Base-by-base conservation (phyloP, 345 rosid species). In the Chamaenerion angustifolium region DNA sequence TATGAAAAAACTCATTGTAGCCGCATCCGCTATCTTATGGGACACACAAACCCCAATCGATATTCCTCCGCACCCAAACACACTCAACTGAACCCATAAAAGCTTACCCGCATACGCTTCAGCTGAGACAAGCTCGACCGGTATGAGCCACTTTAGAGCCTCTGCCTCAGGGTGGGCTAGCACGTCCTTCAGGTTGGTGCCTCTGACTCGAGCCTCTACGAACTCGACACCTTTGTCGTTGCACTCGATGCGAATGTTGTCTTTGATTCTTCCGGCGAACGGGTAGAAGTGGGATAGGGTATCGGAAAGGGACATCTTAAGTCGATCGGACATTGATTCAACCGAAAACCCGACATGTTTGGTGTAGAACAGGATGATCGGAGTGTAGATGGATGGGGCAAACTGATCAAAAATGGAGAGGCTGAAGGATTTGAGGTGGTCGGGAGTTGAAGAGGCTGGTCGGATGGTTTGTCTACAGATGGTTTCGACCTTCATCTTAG, bases 51-150 rank as follows among this genome's bases (percentile, higher is more conserved):
- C 6, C 7, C 48, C 63, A 13, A 67, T 17, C 4, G 56, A 63
- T 40, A 61, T 10, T 13, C 67, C 67, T 6, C 66, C 67, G 44
- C 63, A 48, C 8, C 27, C 47, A 55, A 78, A 71, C 59, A 53
- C 64, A n/a, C 17, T 74, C 37, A 54, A 66, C 11, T 74, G 77
- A 41, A 72, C 65, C 3, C 64, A 55, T 37, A 74, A 17, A 43
- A 65, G 56, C 51, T 56, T 60, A 52, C 70, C 66, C 37, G 63
- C 40, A 40, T 50, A 57, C 0, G 63, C 57, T 64, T 67, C 62
- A 18, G 37, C 12, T 2, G 51, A 44, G 27, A 31, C 31, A 16
- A 49, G 14, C 12, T 23, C 31, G 2, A 12, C 27, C 1, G 63
- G 63, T 12, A 51, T 17, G 44, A 59, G 11, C 42, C 43, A 14